Evolutionary conservation across 1,284 basidiomycete genomes (phyloP), one percentile per base, ranked within the genome.

Genomic region (Puccinia coronata): DNA sequence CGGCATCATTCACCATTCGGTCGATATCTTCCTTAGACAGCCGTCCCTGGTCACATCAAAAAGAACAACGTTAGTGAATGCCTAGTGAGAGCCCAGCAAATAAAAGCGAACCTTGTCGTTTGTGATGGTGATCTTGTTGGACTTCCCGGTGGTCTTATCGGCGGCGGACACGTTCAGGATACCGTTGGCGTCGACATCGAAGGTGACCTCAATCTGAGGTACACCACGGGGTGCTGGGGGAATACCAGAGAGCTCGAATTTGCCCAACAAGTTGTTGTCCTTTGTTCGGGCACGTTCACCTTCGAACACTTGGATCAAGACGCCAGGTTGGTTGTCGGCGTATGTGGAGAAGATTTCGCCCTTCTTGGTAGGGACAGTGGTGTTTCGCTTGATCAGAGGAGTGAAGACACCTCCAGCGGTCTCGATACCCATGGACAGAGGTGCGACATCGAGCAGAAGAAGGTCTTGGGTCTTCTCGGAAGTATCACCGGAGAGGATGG

Each of bases 351-450:
- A 98, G 87, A 93, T 92, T 89, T 98, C 95, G 36, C 95, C 95
- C 90, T 98, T 98, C 90, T 98, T 98, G 86, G 96, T 98, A 73
- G 96, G 96, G 84, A 99, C 94, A 79, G 95, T 97, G 84, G 97
- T 98, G 91, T 99, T 99, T 84, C 96, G 92, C 89, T 95, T 95
- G 90, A 98, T 98, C 85, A 99, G 91, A 55, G 94, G 91, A 67
- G 94, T 98, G 92, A 98, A 95, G 87, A 98, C 95, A 92, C 96
- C 96, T 88, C 97, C 96, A 85, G 96, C 94, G 81, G 95, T 99
- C 90, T 98, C 97, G 79, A 83, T 82, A 86, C 88, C 96, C 86
- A 95, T 92, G 82, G 97, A 98, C 76, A 99, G 89, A 83, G 96
- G 96, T 83, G 95, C 90, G 82, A 99, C 97, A 88, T 99, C 96